A percentile compares a stretch with the other conserved stretches of the same genome.
Conservation (phyloP, 1,284 basidiomycete species). For the Cutaneotrichosporon cavernicola region DNA sequence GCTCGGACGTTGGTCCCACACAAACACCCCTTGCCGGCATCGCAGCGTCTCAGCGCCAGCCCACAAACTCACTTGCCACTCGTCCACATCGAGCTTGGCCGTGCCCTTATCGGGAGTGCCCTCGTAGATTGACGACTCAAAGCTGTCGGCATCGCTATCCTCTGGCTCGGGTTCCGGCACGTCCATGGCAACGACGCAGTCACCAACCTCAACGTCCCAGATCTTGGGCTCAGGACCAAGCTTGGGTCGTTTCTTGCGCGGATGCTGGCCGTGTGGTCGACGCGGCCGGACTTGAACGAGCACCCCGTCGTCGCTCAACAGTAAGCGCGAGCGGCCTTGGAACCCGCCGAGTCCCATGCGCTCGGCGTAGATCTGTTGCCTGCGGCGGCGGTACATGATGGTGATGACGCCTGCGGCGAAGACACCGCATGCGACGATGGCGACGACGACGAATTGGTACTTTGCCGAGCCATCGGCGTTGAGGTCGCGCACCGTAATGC, state of each 20-base stretch:
- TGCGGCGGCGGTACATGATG: constrained; percentile 27
- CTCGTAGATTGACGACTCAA: neutral
- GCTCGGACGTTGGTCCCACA: neutral
- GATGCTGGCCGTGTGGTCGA: neutral
- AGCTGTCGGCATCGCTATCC: constrained; percentile 7
- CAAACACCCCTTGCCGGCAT: neutral
- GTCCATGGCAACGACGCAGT: neutral
- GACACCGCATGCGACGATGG: constrained; percentile 33
- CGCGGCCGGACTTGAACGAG: constrained; percentile 14
- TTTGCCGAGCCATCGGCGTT: constrained; percentile 16
- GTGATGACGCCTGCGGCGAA: constrained; percentile 28
- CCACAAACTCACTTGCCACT: constrained; percentile 14
- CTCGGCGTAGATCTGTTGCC: constrained; percentile 11
- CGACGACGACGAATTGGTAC: constrained; percentile 36
- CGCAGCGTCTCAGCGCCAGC: neutral
- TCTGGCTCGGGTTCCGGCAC: neutral
- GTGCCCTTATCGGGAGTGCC: constrained; percentile 3
- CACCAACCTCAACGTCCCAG: constrained; percentile 21
- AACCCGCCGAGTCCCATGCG: constrained; percentile 9
- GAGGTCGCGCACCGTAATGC: neutral
- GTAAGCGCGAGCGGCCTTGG: constrained; percentile 12
- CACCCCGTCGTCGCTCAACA: constrained; percentile 12
- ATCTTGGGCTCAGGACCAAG: constrained; percentile 19
- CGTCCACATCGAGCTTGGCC: constrained; percentile 6
- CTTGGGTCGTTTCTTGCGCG: constrained; percentile 1